Conservation (phyloP, 768 basidiomycete species). For the Pulveroboletus frians region DNA sequence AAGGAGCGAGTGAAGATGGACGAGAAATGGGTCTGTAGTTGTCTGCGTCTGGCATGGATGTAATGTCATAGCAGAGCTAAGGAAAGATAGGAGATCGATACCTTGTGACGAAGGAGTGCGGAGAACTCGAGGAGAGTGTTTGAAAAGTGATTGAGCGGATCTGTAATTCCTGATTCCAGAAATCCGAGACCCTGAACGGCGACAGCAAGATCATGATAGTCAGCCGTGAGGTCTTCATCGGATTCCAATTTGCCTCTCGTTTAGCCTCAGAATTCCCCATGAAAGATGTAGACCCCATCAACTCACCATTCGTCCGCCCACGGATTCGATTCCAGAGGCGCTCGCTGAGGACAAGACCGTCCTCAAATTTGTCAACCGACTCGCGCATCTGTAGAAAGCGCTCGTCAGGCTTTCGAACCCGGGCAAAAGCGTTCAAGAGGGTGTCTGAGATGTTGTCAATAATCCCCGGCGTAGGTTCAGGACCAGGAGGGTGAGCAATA, state of each 20-base stretch:
- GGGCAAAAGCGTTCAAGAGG: slow-evolving; percentile 91
- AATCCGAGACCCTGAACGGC: slow-evolving; percentile 97
- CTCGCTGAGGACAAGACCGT: slow-evolving; percentile 79
- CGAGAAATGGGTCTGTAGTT: slow-evolving; percentile 87
- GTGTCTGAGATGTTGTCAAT: slow-evolving; percentile 96
- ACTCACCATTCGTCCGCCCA: slow-evolving; percentile 81
- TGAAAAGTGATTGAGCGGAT: slow-evolving; percentile 94
- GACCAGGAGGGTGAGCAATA: slow-evolving; percentile 82
- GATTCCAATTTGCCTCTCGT: slow-evolving; percentile 78
- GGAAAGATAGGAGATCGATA: slow-evolving; percentile 31
- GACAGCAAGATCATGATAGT: slow-evolving; percentile 96
- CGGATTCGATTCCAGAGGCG: slow-evolving; percentile 75
- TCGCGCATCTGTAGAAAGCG: slow-evolving; percentile 92
- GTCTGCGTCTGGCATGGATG: slow-evolving; percentile 61
- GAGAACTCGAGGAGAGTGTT: slow-evolving; percentile 96
- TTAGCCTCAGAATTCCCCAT: slow-evolving; percentile 68
- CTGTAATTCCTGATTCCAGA: slow-evolving; percentile 97
- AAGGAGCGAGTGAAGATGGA: slow-evolving; percentile 87
- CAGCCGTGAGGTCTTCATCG: slow-evolving; percentile 89
- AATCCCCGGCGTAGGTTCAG: slow-evolving; percentile 72
- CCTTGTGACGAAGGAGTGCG: slow-evolving; percentile 78
- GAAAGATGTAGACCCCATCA: slow-evolving; percentile 22
- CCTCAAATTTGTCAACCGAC: slow-evolving; percentile 92
- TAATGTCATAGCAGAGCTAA: not conserved
- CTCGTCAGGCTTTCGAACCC: slow-evolving; percentile 95